Evolutionary conservation across 257 asterid genomes (phyloP), one percentile per base, ranked within the genome.

Genomic region (Solanum infundibuliforme): DNA sequence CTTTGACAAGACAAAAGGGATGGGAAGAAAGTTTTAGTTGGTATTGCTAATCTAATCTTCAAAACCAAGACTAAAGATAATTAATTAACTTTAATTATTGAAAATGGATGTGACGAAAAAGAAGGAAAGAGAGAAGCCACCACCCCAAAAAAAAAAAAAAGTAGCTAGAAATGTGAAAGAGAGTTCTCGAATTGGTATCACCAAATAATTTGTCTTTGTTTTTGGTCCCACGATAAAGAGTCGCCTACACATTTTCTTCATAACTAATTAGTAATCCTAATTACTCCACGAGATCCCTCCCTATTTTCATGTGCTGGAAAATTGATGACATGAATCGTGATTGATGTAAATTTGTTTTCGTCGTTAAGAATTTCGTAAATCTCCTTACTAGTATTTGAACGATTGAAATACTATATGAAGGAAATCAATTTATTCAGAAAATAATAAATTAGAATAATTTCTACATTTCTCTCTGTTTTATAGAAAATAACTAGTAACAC

Each of bases 161-260:
- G 86, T 52, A 73, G 81, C 81, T 34, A 72, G 27, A 38, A 75
- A 89, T 85, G 89, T 89, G 92, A 87, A 81, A 82, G 74, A 74
- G 89, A 89, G 86, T 85, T 72, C 83, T 84, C 48, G 87, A 13
- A 81, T 87, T 89, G 87, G 91, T 87, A 89, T 90, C 90, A 89
- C 21, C 43, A 88, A 90, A 86, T 62, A 89, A 87, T 71, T 85
- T 89, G 85, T 81, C 87, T 35, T 79, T 66, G 55, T 12, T 71
- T 77, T 89, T 85, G 92, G 91, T 77, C 90, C 92, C 92, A 86
- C 90, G 31, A 87, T 52, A 43, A 79, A 79, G 38, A 84, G 88
- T 86, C 52, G 41, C 86, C 74, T 77, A 12, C 11, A 71, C 21
- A 21, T 89, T 35, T 14, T 13, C 74, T 46, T 71, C 75, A 34